Conservation (phyloP, 495 filamentous ascomycete genomes). For the Hypoxylon lenormandii region DNA sequence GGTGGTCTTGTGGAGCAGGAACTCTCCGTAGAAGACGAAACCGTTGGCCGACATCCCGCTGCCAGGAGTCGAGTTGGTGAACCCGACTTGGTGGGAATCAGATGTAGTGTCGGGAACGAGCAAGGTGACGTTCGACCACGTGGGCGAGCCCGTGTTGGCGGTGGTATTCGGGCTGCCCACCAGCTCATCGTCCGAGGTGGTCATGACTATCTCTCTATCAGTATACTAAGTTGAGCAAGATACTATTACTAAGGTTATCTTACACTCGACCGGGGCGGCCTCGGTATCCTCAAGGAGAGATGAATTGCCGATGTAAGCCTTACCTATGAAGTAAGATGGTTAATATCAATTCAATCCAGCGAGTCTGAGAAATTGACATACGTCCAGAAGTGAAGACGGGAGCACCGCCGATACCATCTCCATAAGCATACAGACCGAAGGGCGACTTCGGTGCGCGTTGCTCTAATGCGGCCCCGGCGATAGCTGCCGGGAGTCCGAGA, state of each 20-base stretch:
- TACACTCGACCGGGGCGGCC: slow-evolving; percentile 43
- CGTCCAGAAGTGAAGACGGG: slow-evolving; percentile 54
- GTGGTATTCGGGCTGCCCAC: slow-evolving; percentile 47
- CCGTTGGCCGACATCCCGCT: slow-evolving; percentile 38
- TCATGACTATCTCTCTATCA: slow-evolving; percentile 3
- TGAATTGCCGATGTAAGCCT: slow-evolving; percentile 40
- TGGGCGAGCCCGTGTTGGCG: slow-evolving; percentile 16
- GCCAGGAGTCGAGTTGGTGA: slow-evolving; percentile 38
- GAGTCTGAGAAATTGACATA: slow-evolving; percentile 16
- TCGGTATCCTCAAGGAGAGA: slow-evolving; percentile 15
- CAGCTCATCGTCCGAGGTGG: slow-evolving; percentile 37
- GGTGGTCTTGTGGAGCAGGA: slow-evolving; percentile 47
- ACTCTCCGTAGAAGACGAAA: slow-evolving; percentile 55
- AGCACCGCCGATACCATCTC: slow-evolving; percentile 51
- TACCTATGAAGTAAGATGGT: slow-evolving; percentile 15
- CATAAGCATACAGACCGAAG: slow-evolving; percentile 56
- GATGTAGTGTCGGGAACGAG: slow-evolving; percentile 44
- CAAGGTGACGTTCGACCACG: slow-evolving; percentile 43
- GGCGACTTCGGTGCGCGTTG: slow-evolving; percentile 8
- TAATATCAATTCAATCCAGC: slow-evolving; percentile 1
- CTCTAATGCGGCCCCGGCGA: slow-evolving; percentile 13
- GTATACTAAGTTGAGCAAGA: slow-evolving; percentile 8
- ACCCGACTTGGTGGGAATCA: slow-evolving; percentile 35
- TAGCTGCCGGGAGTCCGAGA: slow-evolving; percentile 26
- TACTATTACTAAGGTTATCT: neutral